These are phyloP conservation scores for Salix purpurea DNA, from an alignment of 345 rosid genomes.

Conservation along the genomic window DNA sequence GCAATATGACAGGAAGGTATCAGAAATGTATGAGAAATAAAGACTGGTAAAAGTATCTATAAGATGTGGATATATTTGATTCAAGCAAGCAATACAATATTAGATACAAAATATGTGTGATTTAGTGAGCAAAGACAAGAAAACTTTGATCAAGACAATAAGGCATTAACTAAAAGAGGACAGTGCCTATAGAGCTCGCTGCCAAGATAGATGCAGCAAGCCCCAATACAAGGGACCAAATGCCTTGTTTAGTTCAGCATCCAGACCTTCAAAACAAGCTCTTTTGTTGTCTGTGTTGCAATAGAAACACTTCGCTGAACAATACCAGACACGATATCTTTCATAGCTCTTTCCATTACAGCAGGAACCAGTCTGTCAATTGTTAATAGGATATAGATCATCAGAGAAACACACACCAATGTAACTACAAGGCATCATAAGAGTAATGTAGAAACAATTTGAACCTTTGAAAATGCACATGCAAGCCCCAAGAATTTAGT, in stretches of 20 bases:
- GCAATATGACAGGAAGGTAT: background rate
- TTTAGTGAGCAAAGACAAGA: background rate
- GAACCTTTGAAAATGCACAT: conserved; percentile 91
- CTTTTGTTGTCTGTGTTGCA: conserved; percentile 96
- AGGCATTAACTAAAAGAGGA: background rate
- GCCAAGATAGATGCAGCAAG: conserved; percentile 10
- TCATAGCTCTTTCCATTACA: conserved; percentile 94
- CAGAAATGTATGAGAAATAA: background rate
- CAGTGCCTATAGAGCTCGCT: background rate
- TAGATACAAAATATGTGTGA: background rate
- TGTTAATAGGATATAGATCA: background rate
- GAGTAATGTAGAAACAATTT: conserved; percentile 6
- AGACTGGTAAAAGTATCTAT: background rate
- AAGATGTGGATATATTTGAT: background rate
- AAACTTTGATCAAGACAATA: background rate
- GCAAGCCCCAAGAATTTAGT: conserved; percentile 61
- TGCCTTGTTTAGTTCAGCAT: conserved; percentile 2
- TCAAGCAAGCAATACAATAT: background rate
- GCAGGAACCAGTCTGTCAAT: conserved; percentile 72
- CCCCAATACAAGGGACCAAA: background rate
- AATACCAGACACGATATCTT: conserved; percentile 81
- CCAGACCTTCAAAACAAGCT: conserved; percentile 90
- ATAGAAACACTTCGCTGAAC: conserved; percentile 98
- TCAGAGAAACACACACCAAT: background rate
- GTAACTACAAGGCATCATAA: conserved; percentile 1